phyloP scores from a whole-genome alignment of 306 rosid genomes.

The Quercus agrifolia region DNA sequence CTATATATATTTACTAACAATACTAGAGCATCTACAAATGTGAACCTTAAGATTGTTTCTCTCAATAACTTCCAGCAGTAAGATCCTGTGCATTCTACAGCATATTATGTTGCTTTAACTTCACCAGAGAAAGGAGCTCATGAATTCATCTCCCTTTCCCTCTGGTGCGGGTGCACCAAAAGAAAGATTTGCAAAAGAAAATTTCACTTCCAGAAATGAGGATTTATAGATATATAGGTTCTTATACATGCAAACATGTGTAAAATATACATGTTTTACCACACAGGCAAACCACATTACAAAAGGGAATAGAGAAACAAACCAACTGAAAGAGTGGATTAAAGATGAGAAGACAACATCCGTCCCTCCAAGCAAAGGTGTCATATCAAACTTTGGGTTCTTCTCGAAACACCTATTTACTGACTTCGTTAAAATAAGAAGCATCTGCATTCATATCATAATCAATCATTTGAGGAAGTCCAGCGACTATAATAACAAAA shows the following conservation, averaged over 20 bases:
- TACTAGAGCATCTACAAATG: background rate
- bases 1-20: background rate
- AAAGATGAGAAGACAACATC: constrained; percentile 92
- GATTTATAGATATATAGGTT: background rate
- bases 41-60: background rate
- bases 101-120: background rate
- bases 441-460: constrained; percentile 67
- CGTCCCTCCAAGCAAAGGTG: constrained; percentile 98
- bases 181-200: background rate
- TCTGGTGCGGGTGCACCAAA: too few relatives aligned
- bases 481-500: constrained; percentile 19
- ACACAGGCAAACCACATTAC: constrained; percentile 1
- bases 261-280: background rate
- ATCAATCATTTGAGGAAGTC: constrained; percentile 20
- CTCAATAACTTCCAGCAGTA: background rate
- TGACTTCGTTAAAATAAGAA: constrained; percentile 88
- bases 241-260: too few relatives aligned
- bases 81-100: background rate
- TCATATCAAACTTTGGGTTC: constrained; percentile 98
- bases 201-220: background rate
- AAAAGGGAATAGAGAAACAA: constrained; percentile 53
- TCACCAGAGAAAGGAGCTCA: background rate
- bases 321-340: constrained; percentile 89
- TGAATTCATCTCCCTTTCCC: background rate
- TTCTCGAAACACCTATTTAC: constrained; percentile 91